Conservation (phyloP, 768 basidiomycete genomes). For the Tulasnella sp. region DNA sequence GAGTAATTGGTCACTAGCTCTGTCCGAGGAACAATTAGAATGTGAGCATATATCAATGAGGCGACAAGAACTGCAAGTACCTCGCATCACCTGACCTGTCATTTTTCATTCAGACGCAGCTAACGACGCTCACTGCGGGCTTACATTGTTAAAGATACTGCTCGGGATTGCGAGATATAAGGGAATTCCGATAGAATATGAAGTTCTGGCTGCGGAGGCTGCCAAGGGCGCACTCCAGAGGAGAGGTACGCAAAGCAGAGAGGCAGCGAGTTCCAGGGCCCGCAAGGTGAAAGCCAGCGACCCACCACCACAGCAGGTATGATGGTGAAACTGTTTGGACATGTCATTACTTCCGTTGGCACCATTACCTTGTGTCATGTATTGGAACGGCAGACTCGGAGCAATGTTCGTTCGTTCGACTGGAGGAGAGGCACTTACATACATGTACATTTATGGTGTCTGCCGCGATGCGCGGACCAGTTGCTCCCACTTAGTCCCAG, state of each 20-base stretch:
- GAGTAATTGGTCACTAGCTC: background rate
- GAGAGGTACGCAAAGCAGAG: background rate
- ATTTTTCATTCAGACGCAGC: slow-evolving; percentile 43
- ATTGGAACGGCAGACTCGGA: no score
- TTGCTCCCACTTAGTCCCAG: no score
- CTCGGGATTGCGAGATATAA: slow-evolving; percentile 35
- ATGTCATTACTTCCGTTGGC: no score
- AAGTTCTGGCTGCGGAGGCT: background rate
- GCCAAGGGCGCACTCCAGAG: background rate
- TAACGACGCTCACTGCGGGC: slow-evolving; percentile 48
- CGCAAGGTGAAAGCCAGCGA: background rate
- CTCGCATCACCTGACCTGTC: background rate
- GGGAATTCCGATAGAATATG: background rate
- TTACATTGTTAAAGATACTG: slow-evolving; percentile 44
- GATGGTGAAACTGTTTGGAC: no score
- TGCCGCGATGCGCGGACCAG: no score
- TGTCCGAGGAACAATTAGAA: background rate
- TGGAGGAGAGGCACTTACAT: no score
- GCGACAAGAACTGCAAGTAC: no score
- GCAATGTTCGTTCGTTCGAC: no score
- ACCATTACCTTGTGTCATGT: no score
- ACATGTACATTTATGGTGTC: no score
- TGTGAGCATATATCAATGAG: background rate
- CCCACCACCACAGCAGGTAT: no score
- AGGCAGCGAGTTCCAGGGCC: background rate